These are phyloP conservation scores for Pythium periplocum DNA, from an alignment of 352 stramenopile genomes.

Conservation along the genomic window DNA sequence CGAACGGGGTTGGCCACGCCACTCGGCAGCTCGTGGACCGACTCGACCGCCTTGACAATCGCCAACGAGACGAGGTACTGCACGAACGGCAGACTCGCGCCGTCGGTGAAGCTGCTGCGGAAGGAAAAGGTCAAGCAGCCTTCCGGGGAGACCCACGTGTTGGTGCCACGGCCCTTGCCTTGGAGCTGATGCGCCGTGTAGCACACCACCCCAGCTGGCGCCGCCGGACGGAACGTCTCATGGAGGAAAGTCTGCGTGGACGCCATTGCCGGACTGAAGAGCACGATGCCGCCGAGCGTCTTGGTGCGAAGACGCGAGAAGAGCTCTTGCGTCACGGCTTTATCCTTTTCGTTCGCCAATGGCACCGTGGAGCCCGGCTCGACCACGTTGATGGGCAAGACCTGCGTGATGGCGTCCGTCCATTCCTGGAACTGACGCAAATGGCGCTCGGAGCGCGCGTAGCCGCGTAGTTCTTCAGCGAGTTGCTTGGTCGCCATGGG, in stretches of 20 bases:
- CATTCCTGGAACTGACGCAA: constrained; percentile 62
- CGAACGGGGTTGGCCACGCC: constrained; percentile 46
- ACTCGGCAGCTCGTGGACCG: constrained; percentile 30
- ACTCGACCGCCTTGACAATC: constrained; percentile 74
- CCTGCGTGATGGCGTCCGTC: constrained; percentile 25
- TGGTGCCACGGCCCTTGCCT: constrained; percentile 77
- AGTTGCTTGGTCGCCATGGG: constrained; percentile 37
- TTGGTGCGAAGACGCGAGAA: constrained; percentile 58
- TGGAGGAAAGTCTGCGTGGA: constrained; percentile 86
- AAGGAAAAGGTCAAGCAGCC: constrained; percentile 91
- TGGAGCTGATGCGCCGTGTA: constrained; percentile 76
- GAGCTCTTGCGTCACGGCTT: constrained; percentile 28
- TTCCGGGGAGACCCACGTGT: constrained; percentile 85
- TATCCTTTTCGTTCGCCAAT: constrained; percentile 13
- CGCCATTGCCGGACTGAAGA: constrained; percentile 59
- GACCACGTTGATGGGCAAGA: constrained; percentile 18
- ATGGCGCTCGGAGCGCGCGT: constrained; percentile 69
- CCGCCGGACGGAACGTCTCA: constrained; percentile 55
- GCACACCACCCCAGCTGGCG: constrained; percentile 65
- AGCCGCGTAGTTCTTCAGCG: constrained; percentile 66
- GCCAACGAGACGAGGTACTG: constrained; percentile 89
- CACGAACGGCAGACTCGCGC: constrained; percentile 79
- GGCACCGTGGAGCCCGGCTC: constrained; percentile 1
- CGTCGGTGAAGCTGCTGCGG: constrained; percentile 77
- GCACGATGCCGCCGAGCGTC: constrained; percentile 57